Evolutionary conservation across 352 stramenopile genomes (phyloP).

Genomic region (Globisporangium cylindrosporum): DNA sequence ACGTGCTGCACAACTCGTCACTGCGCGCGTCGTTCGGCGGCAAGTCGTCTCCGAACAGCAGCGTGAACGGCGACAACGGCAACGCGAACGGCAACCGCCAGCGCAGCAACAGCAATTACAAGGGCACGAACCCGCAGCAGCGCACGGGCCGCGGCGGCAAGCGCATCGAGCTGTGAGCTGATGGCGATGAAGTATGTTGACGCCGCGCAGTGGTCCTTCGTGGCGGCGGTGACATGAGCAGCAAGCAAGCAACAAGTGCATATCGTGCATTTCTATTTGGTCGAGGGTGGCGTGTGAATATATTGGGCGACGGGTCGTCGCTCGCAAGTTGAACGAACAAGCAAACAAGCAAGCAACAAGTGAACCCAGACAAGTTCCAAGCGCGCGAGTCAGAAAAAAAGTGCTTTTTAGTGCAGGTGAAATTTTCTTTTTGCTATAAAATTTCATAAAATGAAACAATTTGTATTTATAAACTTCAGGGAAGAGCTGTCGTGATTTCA

Average conservation of each 20-base stretch:
- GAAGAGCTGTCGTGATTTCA: too few species aligned
- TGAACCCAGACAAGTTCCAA: not conserved
- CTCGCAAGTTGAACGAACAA: not conserved
- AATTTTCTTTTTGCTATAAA: conserved; percentile 7
- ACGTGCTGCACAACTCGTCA: conserved; percentile 30
- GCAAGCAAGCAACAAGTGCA: not conserved
- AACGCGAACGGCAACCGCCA: conserved; percentile 9
- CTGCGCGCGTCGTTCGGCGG: conserved; percentile 27
- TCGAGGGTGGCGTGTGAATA: not conserved
- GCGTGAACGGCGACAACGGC: conserved; percentile 18
- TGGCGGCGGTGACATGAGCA: not conserved
- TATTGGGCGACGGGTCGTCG: not conserved
- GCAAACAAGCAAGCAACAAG: not conserved
- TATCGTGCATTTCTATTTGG: conserved; percentile 4
- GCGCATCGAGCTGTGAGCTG: conserved; percentile 61
- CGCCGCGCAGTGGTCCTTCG: not conserved
- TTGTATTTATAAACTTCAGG: conserved; percentile 2
- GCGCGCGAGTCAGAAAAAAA: not conserved
- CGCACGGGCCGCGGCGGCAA: conserved; percentile 54
- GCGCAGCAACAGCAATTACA: conserved; percentile 27
- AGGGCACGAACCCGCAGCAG: conserved; percentile 49
- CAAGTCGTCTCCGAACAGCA: conserved; percentile 17
- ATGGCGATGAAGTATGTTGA: not conserved
- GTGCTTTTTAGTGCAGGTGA: not conserved
- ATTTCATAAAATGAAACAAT: conserved; percentile 8